Base-by-base conservation (phyloP, 2,329 filamentous ascomycete species). In the Epichloe sibirici region DNA sequence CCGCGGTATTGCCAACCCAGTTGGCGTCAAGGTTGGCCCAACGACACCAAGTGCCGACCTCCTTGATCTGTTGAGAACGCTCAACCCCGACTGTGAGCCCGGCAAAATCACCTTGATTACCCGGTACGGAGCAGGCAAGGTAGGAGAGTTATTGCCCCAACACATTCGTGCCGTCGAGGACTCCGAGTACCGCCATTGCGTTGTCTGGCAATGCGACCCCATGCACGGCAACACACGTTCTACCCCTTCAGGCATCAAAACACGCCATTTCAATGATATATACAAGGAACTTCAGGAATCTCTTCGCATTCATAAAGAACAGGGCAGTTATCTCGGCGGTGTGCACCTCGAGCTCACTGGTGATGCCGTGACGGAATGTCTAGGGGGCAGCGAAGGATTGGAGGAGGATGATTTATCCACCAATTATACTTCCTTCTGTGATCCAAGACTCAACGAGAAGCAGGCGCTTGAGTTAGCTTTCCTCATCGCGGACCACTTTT, bases 121-220 rank as follows among this genome's bases (percentile, higher is more conserved):
- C 0, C 86, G 93, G 40, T 97, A 97, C 71, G 93, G 93, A 55
- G 87, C 88, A 15, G 73, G 74, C 43, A 87, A 86, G 59, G 88
- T 98, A 43, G 74, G 81, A 48, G 70, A 78, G 5, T 80, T 95
- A 57, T 79, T 98, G 0, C 88, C 90, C 0, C 76, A 73, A 8
- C 93, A 97, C 69, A 97, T 98, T 65, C 82, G 86, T 59, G 89
- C 88, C 39, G 91, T 98, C 28, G 86, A 93, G 67, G 77, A 77
- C 61, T 90, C 86, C 53, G 89, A 83, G 69, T 82, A 81, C 68
- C 67, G 68, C 46, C 68, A 74, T 49, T 71, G 69, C 23, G 89
- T 95, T 4, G 88, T 96, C 61, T 97, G 91, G 91, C 93, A 97
- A 72, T 97, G 91, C 71, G 93, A 98, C 70, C 93, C 93, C 23